Evolutionary conservation across 179 eudicot species (phyloP), one percentile per base, ranked within the genome.

Genomic region (Silene noctiflora): DNA sequence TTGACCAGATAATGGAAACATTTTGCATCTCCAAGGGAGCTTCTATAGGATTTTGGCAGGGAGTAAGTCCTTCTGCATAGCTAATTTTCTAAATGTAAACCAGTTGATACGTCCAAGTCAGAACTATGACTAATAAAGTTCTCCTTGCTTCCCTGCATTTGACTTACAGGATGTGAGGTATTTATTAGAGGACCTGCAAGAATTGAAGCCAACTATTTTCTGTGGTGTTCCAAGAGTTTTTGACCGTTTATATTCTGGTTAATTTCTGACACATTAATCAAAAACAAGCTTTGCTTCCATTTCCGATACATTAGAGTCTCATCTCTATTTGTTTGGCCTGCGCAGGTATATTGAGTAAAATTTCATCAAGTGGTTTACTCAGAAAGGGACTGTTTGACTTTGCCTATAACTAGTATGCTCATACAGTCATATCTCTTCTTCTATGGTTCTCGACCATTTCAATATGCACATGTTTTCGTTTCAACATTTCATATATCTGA

Each of bases 31-130:
- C 72, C 79, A 88, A 80, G 76, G 98, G 99, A 71, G 67, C 91
- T 63, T 89, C 97, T 19, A 90, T 96, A 58, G 99, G 98, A 76
- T 96, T 88, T 80, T 96, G 97, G 97, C 99, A 86, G 77, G 99
- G 98, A 42, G 99, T 93, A 89, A 87, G 91, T 56, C 75, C 73
- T 33, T 19, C 2, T 35, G 67, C 75, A 42, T 63, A 44, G 56
- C 67, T 78, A 71, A 29, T 48, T 1, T 27, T 27, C 8, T 24
- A 60, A 35, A 44, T 73, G 31, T 35, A 9, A 29, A 12, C 33
- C 53, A 35, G 51, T 73, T 16, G 31, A 64, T 22, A 51, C 66
- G 72, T 68, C 55, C 27, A 69, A 29, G 35, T 70, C 63, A 25
- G 17, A 56, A 58, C 35, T 64, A 62, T 31, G 27, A 61, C 58